phyloP scores from a whole-genome alignment of 129 eudicot genomes.

The Flaveria ramosissima region DNA sequence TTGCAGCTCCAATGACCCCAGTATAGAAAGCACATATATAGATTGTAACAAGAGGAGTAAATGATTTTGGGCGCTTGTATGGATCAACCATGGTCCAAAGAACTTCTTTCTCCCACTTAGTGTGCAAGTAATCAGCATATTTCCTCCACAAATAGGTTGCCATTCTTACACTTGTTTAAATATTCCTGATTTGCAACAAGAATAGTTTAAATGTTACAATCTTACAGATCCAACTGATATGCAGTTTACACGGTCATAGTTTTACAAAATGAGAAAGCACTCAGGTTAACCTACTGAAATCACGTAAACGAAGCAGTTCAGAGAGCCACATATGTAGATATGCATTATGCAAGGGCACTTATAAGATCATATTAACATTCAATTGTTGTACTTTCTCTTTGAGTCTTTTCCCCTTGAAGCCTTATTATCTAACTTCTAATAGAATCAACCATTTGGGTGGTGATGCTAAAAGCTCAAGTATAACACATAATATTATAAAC shows the following conservation, averaged over 20 bases:
- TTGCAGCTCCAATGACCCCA: slow-evolving; percentile 91
- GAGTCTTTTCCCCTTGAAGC: not conserved
- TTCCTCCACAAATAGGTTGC: slow-evolving; percentile 84
- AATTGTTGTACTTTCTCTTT: not conserved
- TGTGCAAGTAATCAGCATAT: slow-evolving; percentile 73
- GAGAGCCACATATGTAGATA: not conserved
- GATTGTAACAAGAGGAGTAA: slow-evolving; percentile 79
- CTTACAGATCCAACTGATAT: not conserved
- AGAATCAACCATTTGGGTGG: slow-evolving; percentile 1
- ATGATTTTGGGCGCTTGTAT: slow-evolving; percentile 79
- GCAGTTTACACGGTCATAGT: not conserved
- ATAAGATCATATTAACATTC: slow-evolving; percentile 5
- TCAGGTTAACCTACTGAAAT: not conserved
- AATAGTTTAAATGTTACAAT: not conserved
- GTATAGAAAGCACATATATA: slow-evolving; percentile 78
- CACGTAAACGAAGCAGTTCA: not conserved
- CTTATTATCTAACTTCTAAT: not conserved
- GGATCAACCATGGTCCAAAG: slow-evolving; percentile 97
- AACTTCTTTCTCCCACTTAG: slow-evolving; percentile 76
- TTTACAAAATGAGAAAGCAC: not conserved
- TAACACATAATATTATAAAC: not conserved
- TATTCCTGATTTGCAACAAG: slow-evolving; percentile 15
- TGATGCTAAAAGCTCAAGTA: slow-evolving; percentile 16
- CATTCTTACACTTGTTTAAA: slow-evolving; percentile 35
- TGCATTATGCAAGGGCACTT: not conserved